Percentiles rank a stretch among this genome's conserved stretches.
Evolutionary conservation across 768 basidiomycete genomes (phyloP).

Genomic region (Neoboletus brunneissimus): DNA sequence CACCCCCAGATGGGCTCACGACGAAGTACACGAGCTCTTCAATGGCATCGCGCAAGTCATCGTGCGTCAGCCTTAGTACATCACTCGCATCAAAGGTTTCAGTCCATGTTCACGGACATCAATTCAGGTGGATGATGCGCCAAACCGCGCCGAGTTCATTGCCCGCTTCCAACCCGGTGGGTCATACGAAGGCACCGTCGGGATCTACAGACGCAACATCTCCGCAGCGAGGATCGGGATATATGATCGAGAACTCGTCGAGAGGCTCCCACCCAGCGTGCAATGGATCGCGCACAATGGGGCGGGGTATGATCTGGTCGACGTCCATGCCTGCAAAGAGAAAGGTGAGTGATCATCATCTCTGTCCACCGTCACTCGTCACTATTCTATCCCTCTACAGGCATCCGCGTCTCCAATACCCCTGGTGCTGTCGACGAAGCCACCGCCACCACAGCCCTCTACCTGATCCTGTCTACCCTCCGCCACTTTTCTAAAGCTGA

Average conservation of each 20-base stretch:
- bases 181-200: slow-evolving; percentile 48
- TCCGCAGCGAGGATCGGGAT: slow-evolving; percentile 44
- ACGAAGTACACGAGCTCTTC: slow-evolving; percentile 63
- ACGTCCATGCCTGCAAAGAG: slow-evolving; percentile 68
- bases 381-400: slow-evolving; percentile 1
- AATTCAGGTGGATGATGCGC: slow-evolving; percentile 37
- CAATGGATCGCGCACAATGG: slow-evolving; percentile 88
- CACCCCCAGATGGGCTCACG: slow-evolving; percentile 71
- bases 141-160: slow-evolving; percentile 45
- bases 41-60: slow-evolving; percentile 69
- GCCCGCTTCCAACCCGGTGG: slow-evolving; percentile 40
- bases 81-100: neutral
- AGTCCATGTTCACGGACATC: neutral
- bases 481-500: slow-evolving; percentile 72
- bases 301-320: slow-evolving; percentile 84
- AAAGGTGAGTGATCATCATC: slow-evolving; percentile 58
- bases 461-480: slow-evolving; percentile 73
- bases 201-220: slow-evolving; percentile 49
- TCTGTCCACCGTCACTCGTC: neutral
- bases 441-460: slow-evolving; percentile 85
- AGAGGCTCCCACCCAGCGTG: slow-evolving; percentile 57
- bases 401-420: slow-evolving; percentile 79
- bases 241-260: slow-evolving; percentile 52
- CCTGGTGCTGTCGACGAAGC: slow-evolving; percentile 89
- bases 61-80: slow-evolving; percentile 43